These are phyloP conservation scores for Wickerhamomyces sp. DNA, from an alignment of 1,139 yeast species.

Conservation along the genomic window DNA sequence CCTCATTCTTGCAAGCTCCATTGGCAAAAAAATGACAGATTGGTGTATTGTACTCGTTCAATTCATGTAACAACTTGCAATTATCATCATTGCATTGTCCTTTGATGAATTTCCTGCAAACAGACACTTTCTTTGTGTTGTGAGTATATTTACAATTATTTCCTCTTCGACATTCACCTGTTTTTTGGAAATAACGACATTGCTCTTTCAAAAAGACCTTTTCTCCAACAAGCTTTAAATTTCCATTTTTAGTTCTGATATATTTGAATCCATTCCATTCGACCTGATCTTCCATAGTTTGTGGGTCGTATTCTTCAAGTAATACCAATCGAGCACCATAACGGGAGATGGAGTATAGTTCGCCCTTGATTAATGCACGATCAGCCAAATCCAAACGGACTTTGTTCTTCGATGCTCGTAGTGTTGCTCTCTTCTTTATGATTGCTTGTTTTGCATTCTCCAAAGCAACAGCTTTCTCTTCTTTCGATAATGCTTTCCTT, in stretches of 20 bases:
- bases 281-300: slow-evolving; percentile 14
- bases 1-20: slow-evolving; percentile 47
- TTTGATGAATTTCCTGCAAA: slow-evolving; percentile 48
- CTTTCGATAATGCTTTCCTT: slow-evolving; percentile 18
- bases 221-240: slow-evolving; percentile 22
- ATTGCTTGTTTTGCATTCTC: slow-evolving; percentile 10
- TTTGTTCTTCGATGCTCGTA: slow-evolving; percentile 25
- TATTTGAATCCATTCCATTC: slow-evolving; percentile 33
- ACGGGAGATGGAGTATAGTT: slow-evolving; percentile 32
- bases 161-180: slow-evolving; percentile 43
- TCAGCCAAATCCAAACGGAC: slow-evolving; percentile 33
- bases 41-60: slow-evolving; percentile 62
- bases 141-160: slow-evolving; percentile 52
- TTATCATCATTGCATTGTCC: slow-evolving; percentile 43
- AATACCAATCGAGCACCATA: slow-evolving; percentile 34
- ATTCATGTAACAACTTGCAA: slow-evolving; percentile 55
- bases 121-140: slow-evolving; percentile 41
- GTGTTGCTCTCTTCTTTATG: slow-evolving; percentile 12
- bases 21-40: slow-evolving; percentile 49
- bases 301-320: slow-evolving; percentile 21
- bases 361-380: slow-evolving; percentile 31
- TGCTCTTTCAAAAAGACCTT: slow-evolving; percentile 23
- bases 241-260: slow-evolving; percentile 28
- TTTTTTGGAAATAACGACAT: slow-evolving; percentile 33
- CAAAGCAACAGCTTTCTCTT: slow-evolving; percentile 20